phyloP scores from a whole-genome alignment of 441 rosid genomes.

The Croton setiger region DNA sequence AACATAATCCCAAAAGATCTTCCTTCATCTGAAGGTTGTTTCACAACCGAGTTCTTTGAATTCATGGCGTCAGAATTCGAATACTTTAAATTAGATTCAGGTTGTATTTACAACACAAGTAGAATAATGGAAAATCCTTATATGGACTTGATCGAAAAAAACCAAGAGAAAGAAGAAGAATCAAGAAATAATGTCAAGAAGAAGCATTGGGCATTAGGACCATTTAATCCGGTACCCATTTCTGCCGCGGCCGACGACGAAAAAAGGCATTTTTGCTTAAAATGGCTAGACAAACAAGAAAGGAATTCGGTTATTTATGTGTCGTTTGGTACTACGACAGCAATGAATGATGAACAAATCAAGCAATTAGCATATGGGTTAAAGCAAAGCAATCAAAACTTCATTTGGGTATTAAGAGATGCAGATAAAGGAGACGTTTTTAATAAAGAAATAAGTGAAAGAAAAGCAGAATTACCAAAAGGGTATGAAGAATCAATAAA shows the following conservation, averaged over 20 bases:
- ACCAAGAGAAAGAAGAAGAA: constrained; percentile 13
- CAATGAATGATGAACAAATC: constrained; percentile 39
- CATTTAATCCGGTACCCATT: constrained; percentile 30
- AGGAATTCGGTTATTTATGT: constrained; percentile 42
- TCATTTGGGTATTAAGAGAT: constrained; percentile 59
- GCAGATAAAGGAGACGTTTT: constrained; percentile 51
- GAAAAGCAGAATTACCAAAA: constrained; percentile 30
- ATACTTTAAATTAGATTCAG: constrained; percentile 17
- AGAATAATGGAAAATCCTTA: constrained; percentile 32
- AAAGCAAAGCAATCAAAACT: constrained; percentile 42
- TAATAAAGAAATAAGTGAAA: constrained; percentile 1
- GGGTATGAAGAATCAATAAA: constrained; percentile 38
- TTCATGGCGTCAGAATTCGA: constrained; percentile 26
- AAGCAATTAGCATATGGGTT: constrained; percentile 41
- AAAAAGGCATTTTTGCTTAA: constrained; percentile 28
- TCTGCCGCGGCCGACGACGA: not conserved
- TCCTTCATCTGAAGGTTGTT: constrained; percentile 42
- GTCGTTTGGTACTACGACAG: constrained; percentile 52
- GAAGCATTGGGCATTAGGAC: constrained; percentile 50
- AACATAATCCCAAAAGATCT: constrained; percentile 8
- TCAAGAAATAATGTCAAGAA: not conserved
- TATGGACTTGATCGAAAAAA: constrained; percentile 29
- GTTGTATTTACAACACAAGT: constrained; percentile 41
- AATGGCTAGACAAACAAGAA: constrained; percentile 52
- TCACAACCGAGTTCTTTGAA: constrained; percentile 33